phyloP scores from a whole-genome alignment of 202 grass and related monocot species.

The Eragrostis tef region DNA sequence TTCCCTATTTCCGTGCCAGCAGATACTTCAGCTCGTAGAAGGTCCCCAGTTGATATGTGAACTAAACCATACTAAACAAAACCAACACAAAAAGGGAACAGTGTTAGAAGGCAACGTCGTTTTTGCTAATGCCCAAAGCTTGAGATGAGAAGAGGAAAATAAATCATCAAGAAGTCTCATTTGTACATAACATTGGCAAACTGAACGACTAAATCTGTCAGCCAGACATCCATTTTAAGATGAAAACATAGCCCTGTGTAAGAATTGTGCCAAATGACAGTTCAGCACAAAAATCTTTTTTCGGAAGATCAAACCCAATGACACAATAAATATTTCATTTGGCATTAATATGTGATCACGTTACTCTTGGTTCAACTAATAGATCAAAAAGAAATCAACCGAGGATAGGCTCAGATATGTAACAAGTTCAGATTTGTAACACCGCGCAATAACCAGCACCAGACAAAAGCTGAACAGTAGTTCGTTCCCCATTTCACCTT shows the following conservation, averaged over 20 bases:
- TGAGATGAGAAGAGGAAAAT: neutral
- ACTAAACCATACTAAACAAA: conserved; percentile 79
- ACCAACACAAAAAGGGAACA: neutral
- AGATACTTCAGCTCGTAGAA: conserved; percentile 86
- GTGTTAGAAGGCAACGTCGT: conserved; percentile 39
- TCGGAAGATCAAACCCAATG: neutral
- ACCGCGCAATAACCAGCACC: neutral
- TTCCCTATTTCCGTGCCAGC: conserved; percentile 82
- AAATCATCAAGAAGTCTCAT: neutral
- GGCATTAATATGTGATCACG: neutral
- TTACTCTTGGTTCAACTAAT: neutral
- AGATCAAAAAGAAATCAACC: neutral
- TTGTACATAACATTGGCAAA: neutral
- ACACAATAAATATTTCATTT: neutral
- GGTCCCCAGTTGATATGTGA: conserved; percentile 99
- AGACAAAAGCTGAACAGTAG: neutral
- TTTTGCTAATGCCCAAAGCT: neutral
- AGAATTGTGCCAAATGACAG: neutral
- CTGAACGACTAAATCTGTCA: neutral
- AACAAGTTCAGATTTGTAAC: neutral
- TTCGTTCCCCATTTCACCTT: conserved; percentile 53
- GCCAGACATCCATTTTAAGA: neutral
- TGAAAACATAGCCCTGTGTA: neutral
- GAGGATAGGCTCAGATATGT: neutral
- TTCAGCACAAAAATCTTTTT: neutral